Evolutionary conservation across 345 rosid genomes (phyloP).

Genomic region (Pistacia vera): DNA sequence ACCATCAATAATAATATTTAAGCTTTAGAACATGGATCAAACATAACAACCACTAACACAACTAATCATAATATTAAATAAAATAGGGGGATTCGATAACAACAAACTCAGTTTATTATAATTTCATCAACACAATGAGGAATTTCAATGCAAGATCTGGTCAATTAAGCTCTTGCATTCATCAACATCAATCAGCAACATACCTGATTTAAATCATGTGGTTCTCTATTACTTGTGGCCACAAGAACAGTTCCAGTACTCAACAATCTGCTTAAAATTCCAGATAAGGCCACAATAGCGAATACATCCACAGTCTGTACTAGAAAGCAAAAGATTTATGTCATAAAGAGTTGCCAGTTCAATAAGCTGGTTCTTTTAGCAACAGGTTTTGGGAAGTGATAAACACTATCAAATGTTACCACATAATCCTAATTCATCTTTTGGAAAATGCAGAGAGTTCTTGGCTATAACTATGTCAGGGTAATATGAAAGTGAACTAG

Average conservation of each 20-base stretch:
- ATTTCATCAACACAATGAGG: background rate
- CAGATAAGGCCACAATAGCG: slow-evolving; percentile 99
- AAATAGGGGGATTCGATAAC: background rate
- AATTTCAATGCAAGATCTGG: background rate
- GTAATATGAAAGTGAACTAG: no score
- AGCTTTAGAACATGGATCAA: background rate
- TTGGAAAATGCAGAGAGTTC: background rate
- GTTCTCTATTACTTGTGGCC: slow-evolving; percentile 93
- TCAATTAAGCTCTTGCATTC: background rate
- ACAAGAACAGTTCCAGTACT: slow-evolving; percentile 86
- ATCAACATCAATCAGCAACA: slow-evolving; percentile 1
- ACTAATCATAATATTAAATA: background rate
- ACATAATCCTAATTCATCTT: background rate
- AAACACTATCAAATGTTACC: background rate
- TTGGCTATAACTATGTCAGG: background rate
- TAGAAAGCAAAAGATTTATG: slow-evolving; percentile 34
- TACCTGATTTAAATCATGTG: slow-evolving; percentile 89
- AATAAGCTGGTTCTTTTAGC: slow-evolving; percentile 8
- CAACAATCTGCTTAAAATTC: slow-evolving; percentile 93
- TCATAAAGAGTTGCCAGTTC: slow-evolving; percentile 17
- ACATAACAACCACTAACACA: background rate
- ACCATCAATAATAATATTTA: background rate
- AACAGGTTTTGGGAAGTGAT: background rate
- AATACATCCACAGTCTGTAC: slow-evolving; percentile 93
- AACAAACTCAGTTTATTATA: background rate